Evolutionary conservation across 768 basidiomycete species (phyloP).

Genomic region (Lyophyllum atratum): DNA sequence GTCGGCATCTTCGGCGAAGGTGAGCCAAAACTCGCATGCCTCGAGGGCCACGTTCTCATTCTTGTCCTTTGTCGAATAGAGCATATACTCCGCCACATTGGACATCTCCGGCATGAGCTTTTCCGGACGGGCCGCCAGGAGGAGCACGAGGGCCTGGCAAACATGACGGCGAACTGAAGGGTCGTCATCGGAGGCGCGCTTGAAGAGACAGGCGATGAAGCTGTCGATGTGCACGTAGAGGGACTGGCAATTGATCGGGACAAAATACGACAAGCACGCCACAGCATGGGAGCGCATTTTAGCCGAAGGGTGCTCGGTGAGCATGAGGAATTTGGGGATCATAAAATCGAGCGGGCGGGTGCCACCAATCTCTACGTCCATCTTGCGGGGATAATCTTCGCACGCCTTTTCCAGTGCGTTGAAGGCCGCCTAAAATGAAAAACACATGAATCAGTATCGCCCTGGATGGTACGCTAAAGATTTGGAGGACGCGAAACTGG

Average conservation of each 20-base stretch:
- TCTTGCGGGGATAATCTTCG: constrained; percentile 94
- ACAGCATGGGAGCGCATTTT: constrained; percentile 95
- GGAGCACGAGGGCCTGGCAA: constrained; percentile 91
- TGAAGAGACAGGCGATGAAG: constrained; percentile 93
- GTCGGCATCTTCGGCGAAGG: constrained; percentile 94
- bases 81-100: constrained; percentile 98
- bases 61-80: constrained; percentile 97
- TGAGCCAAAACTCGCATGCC: constrained; percentile 99
- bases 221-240: constrained; percentile 90
- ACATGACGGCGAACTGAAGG: constrained; percentile 93
- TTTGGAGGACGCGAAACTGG: neutral
- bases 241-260: constrained; percentile 83
- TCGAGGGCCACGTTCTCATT: constrained; percentile 96
- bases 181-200: constrained; percentile 92
- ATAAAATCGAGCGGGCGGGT: constrained; percentile 94
- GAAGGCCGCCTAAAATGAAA: constrained; percentile 72
- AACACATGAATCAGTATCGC: constrained; percentile 14
- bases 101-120: constrained; percentile 95
- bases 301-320: constrained; percentile 80
- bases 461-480: constrained; percentile 8
- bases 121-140: constrained; percentile 91
- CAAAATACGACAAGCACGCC: constrained; percentile 92
- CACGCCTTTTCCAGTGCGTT: constrained; percentile 93
- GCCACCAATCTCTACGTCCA: constrained; percentile 92
- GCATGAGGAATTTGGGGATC: constrained; percentile 91